Base-by-base conservation (phyloP, 352 stramenopile species). In the Phytophthora sojae region DNA sequence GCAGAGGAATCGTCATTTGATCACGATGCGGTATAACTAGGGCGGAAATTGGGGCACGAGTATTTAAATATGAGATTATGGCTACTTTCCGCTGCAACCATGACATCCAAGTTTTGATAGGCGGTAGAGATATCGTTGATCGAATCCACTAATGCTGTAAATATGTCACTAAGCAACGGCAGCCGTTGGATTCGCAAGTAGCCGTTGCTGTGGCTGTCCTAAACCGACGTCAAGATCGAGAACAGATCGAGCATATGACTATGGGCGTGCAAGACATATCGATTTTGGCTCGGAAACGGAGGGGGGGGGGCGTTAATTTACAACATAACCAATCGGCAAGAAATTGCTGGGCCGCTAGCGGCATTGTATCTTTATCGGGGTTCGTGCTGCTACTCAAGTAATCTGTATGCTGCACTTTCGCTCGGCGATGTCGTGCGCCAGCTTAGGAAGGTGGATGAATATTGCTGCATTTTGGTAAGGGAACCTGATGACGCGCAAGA, bases 11-110 rank as follows among this genome's bases (percentile, higher is more conserved):
- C 21, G 11, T 32, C 19, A 15, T 61, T 61, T 42, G 21, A 37
- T 21, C 19, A 14, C 4, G 42, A 35, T 29, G 59, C 49, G 14
- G 35, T 52, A 2, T 1, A 42, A 11, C 17, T 66, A 15, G n/a
- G 51, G 6, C 59, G 47, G 9, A 25, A n/a, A n/a, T 5, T 58
- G 8, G 59, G 19, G 8, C 49, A 66, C 15, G 49, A 66, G 35
- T 66, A 29, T 66, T 66, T 14, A 66, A 66, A 6, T 66, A 59
- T 26, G 32, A 39, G 3, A 57, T 66, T 9, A 66, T 66, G 59
- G 49, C 49, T 6, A 52, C 49, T 7, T 66, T 66, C 7, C 58
- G 51, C 11, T 66, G 47, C n/a, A 61, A 44, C 3, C 49, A 58
- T 7, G 37, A 39, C 17, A 39, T 52, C 30, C 11, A 66, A 52